Evolutionary conservation across 2,329 filamentous ascomycete genomes (phyloP), one percentile per base, ranked within the genome.

Genomic region (Aspergillus felis): DNA sequence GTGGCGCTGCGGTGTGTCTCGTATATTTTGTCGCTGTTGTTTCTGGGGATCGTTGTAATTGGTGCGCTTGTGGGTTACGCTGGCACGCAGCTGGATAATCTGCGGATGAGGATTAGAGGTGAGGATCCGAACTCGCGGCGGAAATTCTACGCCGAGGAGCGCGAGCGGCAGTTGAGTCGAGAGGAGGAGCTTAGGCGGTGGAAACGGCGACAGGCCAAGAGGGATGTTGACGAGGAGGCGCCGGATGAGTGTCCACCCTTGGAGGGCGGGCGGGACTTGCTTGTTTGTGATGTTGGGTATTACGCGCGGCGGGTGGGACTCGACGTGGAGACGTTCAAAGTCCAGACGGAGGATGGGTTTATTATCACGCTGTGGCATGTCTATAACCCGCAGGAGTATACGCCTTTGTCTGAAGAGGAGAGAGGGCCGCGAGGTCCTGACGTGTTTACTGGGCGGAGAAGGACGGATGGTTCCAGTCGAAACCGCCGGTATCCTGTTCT

Each of bases 271-370:
- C 84, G 82, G 6, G 93, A 97, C 71, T 87, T 84, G 3, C 77
- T 97, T 7, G 75, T 90, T 7, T 91, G 89, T 67, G 89, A 97
- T 66, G 84, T 92, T 22, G 82, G 83, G 2, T 94, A 97, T 70
- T 97, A 97, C 70, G 92, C 93, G 1, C 83, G 90, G 22, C 82
- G 92, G 12, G 91, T 96, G 14, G 93, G 93, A 0, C 81, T 97
- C 1, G 91, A 97, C 60, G 84, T 91, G 25, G 92, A 97, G 68
- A 83, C 84, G 9, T 90, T 91, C 66, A 81, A 90, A 51, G 92
- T 97, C 0, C 88, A 96, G 72, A 97, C 93, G 0, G 92, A 97
- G 71, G 93, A 97, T 67, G 92, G 92, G 0, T 97, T 96, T 70
- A 85, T 97, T 49, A 89, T 97, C 60, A 86, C 89, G 24, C 80